These are phyloP conservation scores for Phylloporus scabripes DNA, from an alignment of 768 basidiomycete species.

Conservation along the genomic window DNA sequence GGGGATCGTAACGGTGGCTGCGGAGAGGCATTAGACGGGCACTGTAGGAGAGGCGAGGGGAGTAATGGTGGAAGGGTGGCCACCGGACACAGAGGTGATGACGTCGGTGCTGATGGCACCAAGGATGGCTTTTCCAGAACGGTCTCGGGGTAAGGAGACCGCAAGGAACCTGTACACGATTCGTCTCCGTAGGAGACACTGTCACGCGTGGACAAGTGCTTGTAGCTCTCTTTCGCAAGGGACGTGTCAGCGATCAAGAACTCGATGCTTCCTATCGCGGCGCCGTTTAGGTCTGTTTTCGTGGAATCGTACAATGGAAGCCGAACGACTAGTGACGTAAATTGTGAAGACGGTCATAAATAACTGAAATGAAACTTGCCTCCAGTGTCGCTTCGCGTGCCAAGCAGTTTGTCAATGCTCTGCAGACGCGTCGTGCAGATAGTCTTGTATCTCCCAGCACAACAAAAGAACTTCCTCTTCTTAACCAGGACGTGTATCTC, in stretches of 20 bases:
- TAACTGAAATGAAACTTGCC: constrained; percentile 29
- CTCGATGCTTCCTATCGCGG: constrained; percentile 24
- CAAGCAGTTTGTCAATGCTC: constrained; percentile 21
- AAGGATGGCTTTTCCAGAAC: constrained; percentile 19
- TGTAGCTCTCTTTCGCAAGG: constrained; percentile 12
- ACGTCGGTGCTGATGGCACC: constrained; percentile 13
- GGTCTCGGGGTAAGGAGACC: constrained; percentile 17
- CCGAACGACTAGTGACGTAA: constrained; percentile 29
- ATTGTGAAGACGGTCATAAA: constrained; percentile 24
- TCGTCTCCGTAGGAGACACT: constrained; percentile 14
- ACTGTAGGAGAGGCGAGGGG: constrained; percentile 6
- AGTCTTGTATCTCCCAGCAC: constrained; percentile 22
- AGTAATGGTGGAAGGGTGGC: constrained; percentile 17
- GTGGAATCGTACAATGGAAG: constrained; percentile 32
- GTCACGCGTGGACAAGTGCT: constrained; percentile 14
- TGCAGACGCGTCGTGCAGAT: constrained; percentile 28
- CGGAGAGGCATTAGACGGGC: constrained; percentile 14
- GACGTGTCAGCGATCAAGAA: constrained; percentile 21
- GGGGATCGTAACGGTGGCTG: constrained; percentile 13
- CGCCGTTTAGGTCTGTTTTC: constrained; percentile 25
- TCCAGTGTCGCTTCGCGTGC: constrained; percentile 22
- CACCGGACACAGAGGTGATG: constrained; percentile 18
- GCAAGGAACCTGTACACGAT: constrained; percentile 10
- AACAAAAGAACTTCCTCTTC: constrained; percentile 27
- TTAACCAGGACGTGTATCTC: constrained; percentile 26